A percentile compares a stretch with the other conserved stretches of the same genome.
Conservation (phyloP, 1,284 basidiomycete species). For the Cryptococcus deneoformans region DNA sequence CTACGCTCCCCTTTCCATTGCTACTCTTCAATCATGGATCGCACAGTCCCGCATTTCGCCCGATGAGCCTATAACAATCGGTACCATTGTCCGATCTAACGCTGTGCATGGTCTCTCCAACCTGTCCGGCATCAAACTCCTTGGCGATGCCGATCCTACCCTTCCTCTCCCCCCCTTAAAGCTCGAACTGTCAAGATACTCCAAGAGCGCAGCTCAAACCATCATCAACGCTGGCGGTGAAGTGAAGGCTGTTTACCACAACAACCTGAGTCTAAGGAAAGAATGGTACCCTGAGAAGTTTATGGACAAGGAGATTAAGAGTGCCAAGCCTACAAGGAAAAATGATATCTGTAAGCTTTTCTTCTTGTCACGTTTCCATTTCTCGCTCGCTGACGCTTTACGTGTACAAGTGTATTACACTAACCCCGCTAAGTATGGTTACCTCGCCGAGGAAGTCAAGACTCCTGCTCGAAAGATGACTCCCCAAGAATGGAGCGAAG, state of each 20-base stretch:
- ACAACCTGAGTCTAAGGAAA: slow-evolving; percentile 75
- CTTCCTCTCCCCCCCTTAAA: slow-evolving; percentile 62
- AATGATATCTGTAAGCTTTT: slow-evolving; percentile 71
- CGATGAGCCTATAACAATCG: slow-evolving; percentile 81
- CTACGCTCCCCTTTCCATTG: slow-evolving; percentile 81
- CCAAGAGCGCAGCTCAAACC: slow-evolving; percentile 77
- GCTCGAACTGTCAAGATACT: slow-evolving; percentile 80
- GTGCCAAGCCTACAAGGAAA: slow-evolving; percentile 77
- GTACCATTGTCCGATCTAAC: slow-evolving; percentile 76
- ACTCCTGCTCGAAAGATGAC: slow-evolving; percentile 14
- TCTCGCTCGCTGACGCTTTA: slow-evolving; percentile 13
- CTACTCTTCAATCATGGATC: slow-evolving; percentile 88
- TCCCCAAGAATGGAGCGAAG: slow-evolving; percentile 10
- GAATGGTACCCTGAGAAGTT: slow-evolving; percentile 61
- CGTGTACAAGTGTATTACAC: slow-evolving; percentile 47
- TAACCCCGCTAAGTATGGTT: slow-evolving; percentile 48
- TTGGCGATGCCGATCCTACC: slow-evolving; percentile 64
- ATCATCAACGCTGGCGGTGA: slow-evolving; percentile 79
- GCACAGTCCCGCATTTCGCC: slow-evolving; percentile 76
- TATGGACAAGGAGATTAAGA: slow-evolving; percentile 58
- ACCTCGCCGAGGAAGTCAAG: slow-evolving; percentile 34
- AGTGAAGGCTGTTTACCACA: slow-evolving; percentile 91
- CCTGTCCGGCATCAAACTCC: slow-evolving; percentile 73
- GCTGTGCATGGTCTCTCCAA: slow-evolving; percentile 85
- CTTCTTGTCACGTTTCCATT: not conserved